These are phyloP conservation scores for Chytriomyces hyalinus DNA, from an alignment of 192 early-diverging fungal species.

Conservation along the genomic window DNA sequence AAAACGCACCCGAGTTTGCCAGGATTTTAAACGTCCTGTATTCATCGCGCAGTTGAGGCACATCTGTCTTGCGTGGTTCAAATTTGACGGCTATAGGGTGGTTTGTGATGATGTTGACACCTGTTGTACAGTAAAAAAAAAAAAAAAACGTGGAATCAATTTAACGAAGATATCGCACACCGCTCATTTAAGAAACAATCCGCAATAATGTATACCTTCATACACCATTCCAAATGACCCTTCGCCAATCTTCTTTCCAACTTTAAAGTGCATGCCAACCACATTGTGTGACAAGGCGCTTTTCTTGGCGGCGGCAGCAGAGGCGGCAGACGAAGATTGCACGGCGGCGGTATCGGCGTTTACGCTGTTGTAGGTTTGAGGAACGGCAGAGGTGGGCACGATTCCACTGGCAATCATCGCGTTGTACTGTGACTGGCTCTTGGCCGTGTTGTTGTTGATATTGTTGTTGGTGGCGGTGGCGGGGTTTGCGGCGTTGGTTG, in stretches of 20 bases:
- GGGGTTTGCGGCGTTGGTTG: neutral
- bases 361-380: neutral
- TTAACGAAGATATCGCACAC: too few relatives aligned
- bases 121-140: slow-evolving; percentile 43
- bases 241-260: slow-evolving; percentile 95
- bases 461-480: slow-evolving; percentile 4
- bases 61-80: slow-evolving; percentile 94
- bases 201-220: slow-evolving; percentile 71
- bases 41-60: slow-evolving; percentile 95
- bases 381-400: slow-evolving; percentile 22
- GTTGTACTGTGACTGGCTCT: slow-evolving; percentile 21
- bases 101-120: slow-evolving; percentile 87
- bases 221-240: slow-evolving; percentile 98
- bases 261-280: slow-evolving; percentile 95
- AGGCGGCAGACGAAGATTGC: neutral
- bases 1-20: slow-evolving; percentile 56
- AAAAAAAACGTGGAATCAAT: too few relatives aligned
- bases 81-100: slow-evolving; percentile 96
- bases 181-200: neutral
- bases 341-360: neutral
- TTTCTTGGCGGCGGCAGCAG: slow-evolving; percentile 9
- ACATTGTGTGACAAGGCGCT: slow-evolving; percentile 59
- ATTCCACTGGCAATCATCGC: slow-evolving; percentile 27
- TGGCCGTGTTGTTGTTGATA: neutral
- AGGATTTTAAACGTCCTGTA: slow-evolving; percentile 95